Conservation (phyloP, 2,329 filamentous ascomycete genomes). For the Calonectria fujianensis region DNA sequence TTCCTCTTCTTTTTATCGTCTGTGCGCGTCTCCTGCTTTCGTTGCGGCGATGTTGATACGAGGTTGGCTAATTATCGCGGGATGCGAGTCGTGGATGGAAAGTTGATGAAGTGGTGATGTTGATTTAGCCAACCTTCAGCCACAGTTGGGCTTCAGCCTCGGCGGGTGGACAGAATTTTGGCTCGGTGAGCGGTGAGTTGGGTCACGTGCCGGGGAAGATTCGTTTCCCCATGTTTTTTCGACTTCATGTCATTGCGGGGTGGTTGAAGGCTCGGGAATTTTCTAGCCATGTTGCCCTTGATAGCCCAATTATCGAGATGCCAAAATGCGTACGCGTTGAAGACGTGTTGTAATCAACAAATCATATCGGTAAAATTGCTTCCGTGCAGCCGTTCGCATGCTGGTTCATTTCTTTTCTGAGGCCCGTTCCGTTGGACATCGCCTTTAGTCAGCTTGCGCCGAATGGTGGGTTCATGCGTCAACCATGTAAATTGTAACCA, state of each 20-base stretch:
- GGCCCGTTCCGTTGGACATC: not conserved
- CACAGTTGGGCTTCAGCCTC: constrained; percentile 45
- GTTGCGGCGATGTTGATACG: constrained; percentile 27
- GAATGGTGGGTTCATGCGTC: constrained; percentile 12
- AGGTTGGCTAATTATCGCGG: constrained; percentile 18
- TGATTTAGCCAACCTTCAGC: constrained; percentile 39
- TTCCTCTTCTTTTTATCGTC: constrained; percentile 37
- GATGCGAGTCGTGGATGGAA: constrained; percentile 36
- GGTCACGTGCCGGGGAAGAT: constrained; percentile 30
- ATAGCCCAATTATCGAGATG: not conserved
- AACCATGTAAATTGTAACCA: constrained; percentile 9
- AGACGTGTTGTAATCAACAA: not conserved
- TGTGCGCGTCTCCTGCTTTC: not conserved
- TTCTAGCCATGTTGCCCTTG: not conserved
- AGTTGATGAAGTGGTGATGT: constrained; percentile 30
- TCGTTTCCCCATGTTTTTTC: not conserved
- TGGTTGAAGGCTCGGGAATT: not conserved
- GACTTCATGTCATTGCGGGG: constrained; percentile 28
- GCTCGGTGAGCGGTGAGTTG: constrained; percentile 36
- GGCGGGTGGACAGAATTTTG: constrained; percentile 31
- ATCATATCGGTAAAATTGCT: not conserved
- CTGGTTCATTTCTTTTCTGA: not conserved
- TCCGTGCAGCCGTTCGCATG: not conserved
- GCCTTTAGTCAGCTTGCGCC: constrained; percentile 11
- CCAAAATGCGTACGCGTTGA: not conserved